These are phyloP conservation scores for Neurospora sp. DNA, from an alignment of 2,329 filamentous ascomycete genomes.

Conservation along the genomic window DNA sequence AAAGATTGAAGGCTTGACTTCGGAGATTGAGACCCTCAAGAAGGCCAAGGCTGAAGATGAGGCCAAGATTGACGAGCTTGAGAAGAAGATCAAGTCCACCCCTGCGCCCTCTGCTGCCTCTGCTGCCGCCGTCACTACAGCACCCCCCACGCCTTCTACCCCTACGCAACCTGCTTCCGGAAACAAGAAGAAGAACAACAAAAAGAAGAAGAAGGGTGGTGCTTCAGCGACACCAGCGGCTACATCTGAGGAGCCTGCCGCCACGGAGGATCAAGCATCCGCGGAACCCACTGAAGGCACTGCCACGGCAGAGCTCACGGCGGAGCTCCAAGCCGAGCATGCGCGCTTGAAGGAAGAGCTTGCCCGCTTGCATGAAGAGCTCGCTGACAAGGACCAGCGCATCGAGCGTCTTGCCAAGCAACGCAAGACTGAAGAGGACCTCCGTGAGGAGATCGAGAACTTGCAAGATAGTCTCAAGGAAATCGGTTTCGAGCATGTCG, in stretches of 20 bases:
- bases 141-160: slow-evolving; percentile 15
- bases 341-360: slow-evolving; percentile 40
- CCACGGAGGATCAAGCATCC: slow-evolving; percentile 20
- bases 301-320: slow-evolving; percentile 24
- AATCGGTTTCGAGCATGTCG: slow-evolving; percentile 75
- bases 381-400: slow-evolving; percentile 57
- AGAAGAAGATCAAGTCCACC: slow-evolving; percentile 24
- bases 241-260: slow-evolving; percentile 27
- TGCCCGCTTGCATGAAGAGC: slow-evolving; percentile 38
- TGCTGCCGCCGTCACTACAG: slow-evolving; percentile 11
- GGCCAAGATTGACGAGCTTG: slow-evolving; percentile 31
- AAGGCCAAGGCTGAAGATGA: slow-evolving; percentile 30
- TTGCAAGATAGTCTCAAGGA: slow-evolving; percentile 69
- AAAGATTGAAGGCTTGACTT: slow-evolving; percentile 33
- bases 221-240: slow-evolving; percentile 27
- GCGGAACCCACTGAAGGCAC: slow-evolving; percentile 17
- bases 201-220: slow-evolving; percentile 77
- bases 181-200: slow-evolving; percentile 61
- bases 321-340: slow-evolving; percentile 32
- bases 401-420: slow-evolving; percentile 63
- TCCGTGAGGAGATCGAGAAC: slow-evolving; percentile 77
- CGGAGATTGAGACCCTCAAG: slow-evolving; percentile 32
- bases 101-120: slow-evolving; percentile 17
- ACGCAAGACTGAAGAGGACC: slow-evolving; percentile 64
- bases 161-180: slow-evolving; percentile 5